Evolutionary conservation across 1,139 yeast genomes (phyloP).

Genomic region (Taphrina sp.): DNA sequence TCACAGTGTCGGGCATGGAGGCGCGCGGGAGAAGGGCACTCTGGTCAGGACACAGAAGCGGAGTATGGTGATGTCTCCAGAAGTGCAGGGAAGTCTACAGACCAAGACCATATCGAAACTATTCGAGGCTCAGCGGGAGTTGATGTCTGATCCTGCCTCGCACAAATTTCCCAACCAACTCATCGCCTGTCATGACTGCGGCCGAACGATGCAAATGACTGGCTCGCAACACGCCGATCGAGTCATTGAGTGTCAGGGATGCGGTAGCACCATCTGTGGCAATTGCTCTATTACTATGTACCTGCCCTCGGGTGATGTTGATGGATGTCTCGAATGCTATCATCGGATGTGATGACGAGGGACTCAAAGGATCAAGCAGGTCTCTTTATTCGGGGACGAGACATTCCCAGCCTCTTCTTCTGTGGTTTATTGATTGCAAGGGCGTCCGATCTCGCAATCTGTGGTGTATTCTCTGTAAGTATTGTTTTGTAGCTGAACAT

Average conservation of each 20-base stretch:
- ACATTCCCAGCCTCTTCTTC: constrained; percentile 25
- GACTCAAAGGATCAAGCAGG: neutral
- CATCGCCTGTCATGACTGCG: too few species aligned
- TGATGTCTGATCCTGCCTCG: too few species aligned
- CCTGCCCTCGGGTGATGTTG: constrained; percentile 1
- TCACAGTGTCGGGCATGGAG: constrained; percentile 2
- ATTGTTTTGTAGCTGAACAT: too few species aligned
- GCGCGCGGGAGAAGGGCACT: neutral
- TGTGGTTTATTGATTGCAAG: too few species aligned
- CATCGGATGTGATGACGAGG: too few species aligned
- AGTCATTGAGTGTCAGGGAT: constrained; percentile 1
- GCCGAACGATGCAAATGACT: too few species aligned
- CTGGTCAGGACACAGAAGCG: neutral
- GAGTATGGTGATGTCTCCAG: neutral
- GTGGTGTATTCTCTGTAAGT: too few species aligned
- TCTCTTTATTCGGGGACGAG: constrained; percentile 17
- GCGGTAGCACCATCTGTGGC: constrained; percentile 15
- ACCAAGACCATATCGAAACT: neutral
- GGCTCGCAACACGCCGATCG: too few species aligned
- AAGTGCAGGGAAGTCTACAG: neutral
- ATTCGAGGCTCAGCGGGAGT: neutral
- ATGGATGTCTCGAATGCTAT: constrained; percentile 21
- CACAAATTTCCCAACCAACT: too few species aligned
- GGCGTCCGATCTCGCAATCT: too few species aligned
- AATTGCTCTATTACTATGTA: constrained; percentile 20